A percentile compares a stretch with the other conserved stretches of the same genome.
Conservation (phyloP, 148 eudicot genomes). For the Tetragonia tetragonoides region DNA sequence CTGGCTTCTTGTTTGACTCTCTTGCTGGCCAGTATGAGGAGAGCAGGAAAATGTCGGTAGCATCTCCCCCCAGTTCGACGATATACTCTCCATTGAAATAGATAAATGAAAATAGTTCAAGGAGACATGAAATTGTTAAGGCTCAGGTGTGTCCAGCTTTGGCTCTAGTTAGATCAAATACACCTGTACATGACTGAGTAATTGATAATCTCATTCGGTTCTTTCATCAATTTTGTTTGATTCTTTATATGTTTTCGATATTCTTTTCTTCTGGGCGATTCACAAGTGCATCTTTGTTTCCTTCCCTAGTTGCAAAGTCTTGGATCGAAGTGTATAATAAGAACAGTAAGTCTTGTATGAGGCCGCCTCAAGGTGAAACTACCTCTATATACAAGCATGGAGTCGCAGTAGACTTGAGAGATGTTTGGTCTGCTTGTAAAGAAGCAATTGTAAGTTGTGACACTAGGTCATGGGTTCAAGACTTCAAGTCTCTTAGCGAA, state of each 20-base stretch:
- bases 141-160: conserved; percentile 10
- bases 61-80: conserved; percentile 12
- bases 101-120: not conserved
- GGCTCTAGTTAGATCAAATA: not conserved
- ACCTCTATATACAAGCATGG: too few relatives aligned
- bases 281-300: not conserved
- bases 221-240: not conserved
- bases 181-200: conserved; percentile 15
- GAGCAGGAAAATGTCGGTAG: conserved; percentile 33
- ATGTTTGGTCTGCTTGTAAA: too few relatives aligned
- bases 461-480: too few relatives aligned
- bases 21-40: conserved; percentile 75
- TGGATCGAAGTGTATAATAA: too few relatives aligned
- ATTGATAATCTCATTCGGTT: conserved; percentile 4
- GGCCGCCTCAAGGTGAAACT: too few relatives aligned
- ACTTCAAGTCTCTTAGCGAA: too few relatives aligned
- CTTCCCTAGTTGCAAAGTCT: not conserved
- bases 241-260: not conserved
- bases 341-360: too few relatives aligned
- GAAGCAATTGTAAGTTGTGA: too few relatives aligned
- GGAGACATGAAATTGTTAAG: not conserved
- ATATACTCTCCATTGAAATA: conserved; percentile 16
- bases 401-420: too few relatives aligned
- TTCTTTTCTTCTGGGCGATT: not conserved
- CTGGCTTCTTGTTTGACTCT: conserved; percentile 79